Conservation (phyloP, 306 rosid species). For the Quercus ilex region DNA sequence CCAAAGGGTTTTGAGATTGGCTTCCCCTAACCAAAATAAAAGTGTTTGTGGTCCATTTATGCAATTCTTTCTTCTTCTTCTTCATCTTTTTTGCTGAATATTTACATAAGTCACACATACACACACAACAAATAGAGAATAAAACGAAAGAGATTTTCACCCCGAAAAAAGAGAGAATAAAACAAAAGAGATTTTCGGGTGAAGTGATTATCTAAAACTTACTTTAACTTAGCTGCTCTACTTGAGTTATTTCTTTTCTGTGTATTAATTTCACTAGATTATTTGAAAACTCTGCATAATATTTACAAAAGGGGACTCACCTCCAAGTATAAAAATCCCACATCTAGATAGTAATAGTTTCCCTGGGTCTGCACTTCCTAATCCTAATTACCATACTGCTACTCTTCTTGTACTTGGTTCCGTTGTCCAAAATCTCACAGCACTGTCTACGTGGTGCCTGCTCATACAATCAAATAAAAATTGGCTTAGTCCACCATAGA, state of each 20-base stretch:
- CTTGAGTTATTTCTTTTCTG: neutral
- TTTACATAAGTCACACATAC: too few relatives aligned
- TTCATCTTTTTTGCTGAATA: too few relatives aligned
- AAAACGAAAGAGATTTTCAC: too few relatives aligned
- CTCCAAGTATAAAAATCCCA: neutral
- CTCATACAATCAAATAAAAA: conserved; percentile 29
- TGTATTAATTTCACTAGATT: neutral
- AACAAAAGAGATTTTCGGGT: too few relatives aligned
- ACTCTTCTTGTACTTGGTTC: conserved; percentile 30
- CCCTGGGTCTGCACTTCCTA: conserved; percentile 64
- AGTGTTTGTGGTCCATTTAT: too few relatives aligned
- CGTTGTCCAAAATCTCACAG: conserved; percentile 59
- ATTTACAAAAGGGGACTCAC: conserved; percentile 27
- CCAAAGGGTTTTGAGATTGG: too few relatives aligned
- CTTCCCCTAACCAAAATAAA: too few relatives aligned
- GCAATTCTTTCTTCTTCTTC: too few relatives aligned
- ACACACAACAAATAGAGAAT: too few relatives aligned
- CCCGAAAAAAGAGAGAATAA: too few relatives aligned
- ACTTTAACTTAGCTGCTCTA: neutral
- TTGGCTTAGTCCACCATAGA: conserved; percentile 8
- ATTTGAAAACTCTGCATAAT: neutral
- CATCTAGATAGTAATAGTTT: conserved; percentile 51
- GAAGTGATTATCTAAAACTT: neutral
- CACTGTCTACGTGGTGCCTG: conserved; percentile 78
- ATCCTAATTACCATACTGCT: conserved; percentile 53